phyloP scores from a whole-genome alignment of 208 protist species.

The Blechomonas ayalai region DNA sequence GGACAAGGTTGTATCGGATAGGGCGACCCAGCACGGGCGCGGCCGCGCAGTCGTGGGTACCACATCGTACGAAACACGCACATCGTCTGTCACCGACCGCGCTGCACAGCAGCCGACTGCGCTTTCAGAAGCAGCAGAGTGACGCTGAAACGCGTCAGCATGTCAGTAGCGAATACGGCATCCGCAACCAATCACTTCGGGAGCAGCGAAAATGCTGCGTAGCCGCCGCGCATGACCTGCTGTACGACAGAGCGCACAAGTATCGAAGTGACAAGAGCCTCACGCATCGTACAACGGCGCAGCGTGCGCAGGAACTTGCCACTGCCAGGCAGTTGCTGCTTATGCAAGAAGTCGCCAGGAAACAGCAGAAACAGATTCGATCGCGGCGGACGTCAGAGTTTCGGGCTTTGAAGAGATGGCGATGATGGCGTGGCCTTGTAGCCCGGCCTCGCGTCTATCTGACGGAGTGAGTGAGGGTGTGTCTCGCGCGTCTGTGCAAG shows the following conservation, averaged over 20 bases:
- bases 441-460: no score
- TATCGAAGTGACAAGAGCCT: conserved; percentile 1
- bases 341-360: conserved; percentile 37
- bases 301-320: conserved; percentile 33
- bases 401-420: conserved; percentile 35
- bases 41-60: conserved; percentile 2
- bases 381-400: conserved; percentile 29
- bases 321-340: conserved; percentile 50
- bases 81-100: conserved; percentile 35
- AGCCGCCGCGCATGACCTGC: conserved; percentile 26
- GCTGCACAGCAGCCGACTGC: conserved; percentile 32
- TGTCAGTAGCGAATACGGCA: conserved; percentile 37
- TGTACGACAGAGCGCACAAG: conserved; percentile 22
- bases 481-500: no score
- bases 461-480: no score
- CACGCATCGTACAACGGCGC: conserved; percentile 5
- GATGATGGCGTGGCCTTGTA: conserved; percentile 11
- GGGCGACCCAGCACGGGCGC: not conserved
- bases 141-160: conserved; percentile 26
- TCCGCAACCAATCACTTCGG: conserved; percentile 16
- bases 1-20: not conserved
- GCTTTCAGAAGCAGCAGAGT: conserved; percentile 30
- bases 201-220: conserved; percentile 13
- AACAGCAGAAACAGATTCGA: conserved; percentile 33
- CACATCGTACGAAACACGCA: conserved; percentile 31